Base-by-base conservation (phyloP, 352 stramenopile genomes). In the Globisporangium megalacanthum region DNA sequence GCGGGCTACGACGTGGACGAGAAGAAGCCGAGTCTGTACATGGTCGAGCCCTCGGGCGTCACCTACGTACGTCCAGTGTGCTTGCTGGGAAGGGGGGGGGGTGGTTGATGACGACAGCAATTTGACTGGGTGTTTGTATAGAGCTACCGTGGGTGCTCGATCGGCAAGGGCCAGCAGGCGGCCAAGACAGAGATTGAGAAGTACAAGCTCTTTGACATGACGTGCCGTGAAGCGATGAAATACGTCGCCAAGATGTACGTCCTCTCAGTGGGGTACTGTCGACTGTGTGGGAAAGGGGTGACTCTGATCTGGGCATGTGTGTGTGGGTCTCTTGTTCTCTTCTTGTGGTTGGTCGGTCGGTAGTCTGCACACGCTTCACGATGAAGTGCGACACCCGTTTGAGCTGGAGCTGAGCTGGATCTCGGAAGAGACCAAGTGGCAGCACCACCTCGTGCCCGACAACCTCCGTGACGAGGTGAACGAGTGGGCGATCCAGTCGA, bases 111-210 rank as follows among this genome's bases (percentile, higher is more conserved):
- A 8, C 33, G 5, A 37, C 33, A 9, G 33, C 5, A 37, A 4
- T 9, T 37, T 37, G 5, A 37, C 33, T 37, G 33, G 44, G 19
- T 44, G 3, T 0, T 4, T 52, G 25, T 73, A 36, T 89, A 98
- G 75, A 94, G 94, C 67, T 99, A 98, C 77, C 98, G 96, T 64
- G 97, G 96, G 20, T 97, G 88, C 52, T 96, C 97, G 1, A 89
- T 98, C 41, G 97, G 97, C 58, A 99, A 99, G 80, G 97, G 97
- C 46, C 87, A 97, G 64, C 96, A 99, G 71, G 92, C 92, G 17
- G 97, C 97, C 54, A 99, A 99, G 82, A 99, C 97, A 61, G 97
- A 99, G 78, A 97, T 99, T 61, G 97, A 99, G 69, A 99, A 98
- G 78, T 82, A 98, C 69, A 95, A 97, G 64, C 77, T 98, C 47